Evolutionary conservation across 2,329 filamentous ascomycete species (phyloP).

Genomic region (Trichoderma gracile): DNA sequence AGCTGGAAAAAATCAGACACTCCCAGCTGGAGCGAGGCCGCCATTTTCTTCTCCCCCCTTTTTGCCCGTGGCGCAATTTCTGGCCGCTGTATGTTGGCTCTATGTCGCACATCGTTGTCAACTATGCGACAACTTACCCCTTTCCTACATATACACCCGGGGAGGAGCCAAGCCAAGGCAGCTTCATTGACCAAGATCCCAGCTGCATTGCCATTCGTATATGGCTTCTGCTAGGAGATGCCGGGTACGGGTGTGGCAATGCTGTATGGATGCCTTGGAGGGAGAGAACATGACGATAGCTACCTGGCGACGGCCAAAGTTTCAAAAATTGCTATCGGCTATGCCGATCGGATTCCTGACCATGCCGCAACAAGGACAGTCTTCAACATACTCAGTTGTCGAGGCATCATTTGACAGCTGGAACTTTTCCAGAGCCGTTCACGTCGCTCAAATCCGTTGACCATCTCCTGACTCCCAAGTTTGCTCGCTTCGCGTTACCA

Average conservation of each 20-base stretch:
- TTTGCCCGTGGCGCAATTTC: not conserved
- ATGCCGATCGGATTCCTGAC: constrained; percentile 5
- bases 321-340: constrained; percentile 11
- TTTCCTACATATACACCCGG: constrained; percentile 6
- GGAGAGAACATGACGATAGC: not conserved
- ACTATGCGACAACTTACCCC: not conserved
- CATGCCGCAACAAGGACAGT: constrained; percentile 3
- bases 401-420: constrained; percentile 17
- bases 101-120: constrained; percentile 3
- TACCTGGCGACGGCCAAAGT: not conserved
- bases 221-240: not conserved
- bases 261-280: not conserved
- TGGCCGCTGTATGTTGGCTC: not conserved
- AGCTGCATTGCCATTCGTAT: not conserved
- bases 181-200: not conserved
- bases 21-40: not conserved
- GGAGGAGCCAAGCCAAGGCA: not conserved
- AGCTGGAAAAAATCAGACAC: not conserved
- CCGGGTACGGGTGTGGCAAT: not conserved
- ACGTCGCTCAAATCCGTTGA: constrained; percentile 21
- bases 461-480: constrained; percentile 24
- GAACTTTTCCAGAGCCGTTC: constrained; percentile 2
- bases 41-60: not conserved
- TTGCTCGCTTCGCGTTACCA: constrained; percentile 36
- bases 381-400: constrained; percentile 2